Evolutionary conservation across 805 yeast species (phyloP), one percentile per base, ranked within the genome.

Genomic region (Ogataea thermomethanolica): DNA sequence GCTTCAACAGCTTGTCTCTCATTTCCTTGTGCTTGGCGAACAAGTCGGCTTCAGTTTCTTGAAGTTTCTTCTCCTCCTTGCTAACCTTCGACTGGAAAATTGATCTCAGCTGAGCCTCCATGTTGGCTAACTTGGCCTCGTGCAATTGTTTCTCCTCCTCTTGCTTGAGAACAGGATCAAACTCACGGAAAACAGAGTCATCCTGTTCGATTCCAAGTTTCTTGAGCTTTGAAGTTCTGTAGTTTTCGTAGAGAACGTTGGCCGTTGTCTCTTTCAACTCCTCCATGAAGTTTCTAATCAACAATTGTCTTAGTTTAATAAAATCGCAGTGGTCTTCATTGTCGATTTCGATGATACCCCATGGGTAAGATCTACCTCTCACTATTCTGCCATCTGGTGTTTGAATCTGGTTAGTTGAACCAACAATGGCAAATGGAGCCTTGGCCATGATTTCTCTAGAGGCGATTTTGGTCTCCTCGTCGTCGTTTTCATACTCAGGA

Each of bases 341-440:
- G 63, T 89, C 97, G 53, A 93, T 90, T 67, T 93, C 97, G 55
- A 93, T 84, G 15, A 84, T 73, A 51, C 98, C 98, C 99, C 99
- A 93, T 46, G 98, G 97, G 63, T 91, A 91, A 47, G 77, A 70
- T 67, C 99, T 84, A 52, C 96, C 97, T 64, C 97, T 80, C 32
- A 90, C 95, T 15, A 58, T 47, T 61, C 86, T 76, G 29, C 96
- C 96, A 58, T 85, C 93, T 30, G 73, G 61, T 33, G 76, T 73
- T 53, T 80, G 80, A 25, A 84, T 81, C 48, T 78, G 79, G 44
- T 69, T 67, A 15, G 93, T 85, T 15, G 97, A 87, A 15, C 97
- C 99, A 39, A 93, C 85, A 49, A 93, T 82, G 12, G 99, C 98
- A 67, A 87, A 91, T 33, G 99, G 99, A 47, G 87, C 73, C 54